Evolutionary conservation across 2,329 filamentous ascomycete species (phyloP).

Genomic region (Aspergillus pseudonomiae): DNA sequence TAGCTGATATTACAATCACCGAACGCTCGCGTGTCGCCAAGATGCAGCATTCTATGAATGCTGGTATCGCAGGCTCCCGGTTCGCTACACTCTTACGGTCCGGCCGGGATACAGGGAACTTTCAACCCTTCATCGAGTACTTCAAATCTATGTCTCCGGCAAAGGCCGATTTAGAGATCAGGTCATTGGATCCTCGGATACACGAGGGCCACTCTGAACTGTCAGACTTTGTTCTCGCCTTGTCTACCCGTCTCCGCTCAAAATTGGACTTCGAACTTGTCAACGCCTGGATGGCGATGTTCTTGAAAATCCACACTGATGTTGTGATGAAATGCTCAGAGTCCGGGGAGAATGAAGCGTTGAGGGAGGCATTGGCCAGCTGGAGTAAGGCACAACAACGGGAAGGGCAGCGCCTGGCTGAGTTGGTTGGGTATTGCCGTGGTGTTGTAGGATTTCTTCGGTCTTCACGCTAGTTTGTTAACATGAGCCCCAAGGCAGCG

Average conservation of each 20-base stretch:
- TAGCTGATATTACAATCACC: slow-evolving; percentile 40
- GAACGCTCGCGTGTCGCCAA: slow-evolving; percentile 70
- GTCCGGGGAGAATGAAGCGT: slow-evolving; percentile 44
- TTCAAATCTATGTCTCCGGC: slow-evolving; percentile 81
- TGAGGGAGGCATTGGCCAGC: slow-evolving; percentile 63
- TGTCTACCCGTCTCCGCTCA: slow-evolving; percentile 70
- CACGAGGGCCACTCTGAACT: slow-evolving; percentile 66
- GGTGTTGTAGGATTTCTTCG: slow-evolving; percentile 84
- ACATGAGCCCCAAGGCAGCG: background rate
- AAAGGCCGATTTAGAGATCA: slow-evolving; percentile 86
- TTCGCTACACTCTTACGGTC: slow-evolving; percentile 55
- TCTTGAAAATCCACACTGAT: slow-evolving; percentile 76
- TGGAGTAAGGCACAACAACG: slow-evolving; percentile 75
- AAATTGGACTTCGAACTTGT: slow-evolving; percentile 88
- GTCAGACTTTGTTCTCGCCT: slow-evolving; percentile 75
- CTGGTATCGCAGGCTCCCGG: slow-evolving; percentile 27
- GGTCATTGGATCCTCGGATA: slow-evolving; percentile 65
- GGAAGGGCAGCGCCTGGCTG: slow-evolving; percentile 71
- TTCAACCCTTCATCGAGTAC: slow-evolving; percentile 71
- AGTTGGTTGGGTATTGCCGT: slow-evolving; percentile 81
- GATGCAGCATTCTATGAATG: slow-evolving; percentile 57
- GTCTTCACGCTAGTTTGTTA: slow-evolving; percentile 47
- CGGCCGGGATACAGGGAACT: slow-evolving; percentile 58
- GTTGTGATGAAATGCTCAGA: slow-evolving; percentile 51
- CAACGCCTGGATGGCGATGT: slow-evolving; percentile 97